These are phyloP conservation scores for Chimonanthus praecox DNA, from an alignment of 164 flowering plant species.

Conservation along the genomic window DNA sequence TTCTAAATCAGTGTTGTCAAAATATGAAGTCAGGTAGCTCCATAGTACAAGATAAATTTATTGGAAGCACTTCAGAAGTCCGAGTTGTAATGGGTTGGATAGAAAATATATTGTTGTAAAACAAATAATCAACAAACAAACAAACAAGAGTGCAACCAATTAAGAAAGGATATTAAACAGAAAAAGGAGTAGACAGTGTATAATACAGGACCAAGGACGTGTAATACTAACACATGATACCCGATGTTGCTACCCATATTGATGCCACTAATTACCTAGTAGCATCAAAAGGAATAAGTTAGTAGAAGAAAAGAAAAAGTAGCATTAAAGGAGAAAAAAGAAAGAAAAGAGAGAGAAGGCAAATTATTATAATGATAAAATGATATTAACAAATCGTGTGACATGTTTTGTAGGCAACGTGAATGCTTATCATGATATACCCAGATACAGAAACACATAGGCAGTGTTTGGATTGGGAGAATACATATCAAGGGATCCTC, in stretches of 20 bases:
- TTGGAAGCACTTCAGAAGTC: too few relatives aligned
- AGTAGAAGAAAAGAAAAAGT: not conserved
- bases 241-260: conserved; percentile 92
- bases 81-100: not conserved
- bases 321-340: not conserved
- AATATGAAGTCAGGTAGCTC: too few relatives aligned
- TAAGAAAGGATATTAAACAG: not conserved
- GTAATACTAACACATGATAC: conserved; percentile 66
- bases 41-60: too few relatives aligned
- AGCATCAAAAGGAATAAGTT: conserved; percentile 7
- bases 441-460: not conserved
- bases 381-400: not conserved
- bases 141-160: not conserved
- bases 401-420: not conserved
- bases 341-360: not conserved
- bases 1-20: too few relatives aligned
- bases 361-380: not conserved
- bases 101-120: not conserved
- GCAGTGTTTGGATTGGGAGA: not conserved
- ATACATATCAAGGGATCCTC: too few relatives aligned
- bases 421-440: not conserved
- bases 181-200: not conserved
- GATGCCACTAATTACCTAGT: conserved; percentile 89
- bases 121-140: not conserved
- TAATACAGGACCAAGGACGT: not conserved